A percentile compares a stretch with the other conserved stretches of the same genome.
Evolutionary conservation across 139 green algal species (phyloP).

Genomic region (Coelastrella sp.): DNA sequence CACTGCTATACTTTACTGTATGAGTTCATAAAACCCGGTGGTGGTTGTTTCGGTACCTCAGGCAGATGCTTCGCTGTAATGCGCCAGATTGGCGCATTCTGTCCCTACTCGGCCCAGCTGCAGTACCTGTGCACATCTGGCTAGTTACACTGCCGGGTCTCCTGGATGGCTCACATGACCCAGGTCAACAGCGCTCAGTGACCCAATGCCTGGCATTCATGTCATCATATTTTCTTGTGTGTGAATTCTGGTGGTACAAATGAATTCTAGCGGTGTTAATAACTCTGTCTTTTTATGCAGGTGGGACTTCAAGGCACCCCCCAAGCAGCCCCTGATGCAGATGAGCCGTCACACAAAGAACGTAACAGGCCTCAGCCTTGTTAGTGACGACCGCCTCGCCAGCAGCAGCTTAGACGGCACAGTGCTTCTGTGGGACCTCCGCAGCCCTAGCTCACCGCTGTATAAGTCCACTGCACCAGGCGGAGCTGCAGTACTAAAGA

Average conservation of each 20-base stretch:
- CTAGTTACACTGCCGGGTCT: too few species aligned
- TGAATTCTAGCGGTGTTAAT: not conserved
- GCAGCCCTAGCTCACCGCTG: not conserved
- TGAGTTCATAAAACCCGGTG: too few species aligned
- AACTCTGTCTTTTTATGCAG: conserved; percentile 11
- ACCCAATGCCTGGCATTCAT: not conserved
- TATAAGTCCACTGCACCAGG: not conserved
- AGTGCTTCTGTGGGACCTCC: conserved; percentile 31
- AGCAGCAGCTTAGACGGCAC: conserved; percentile 43
- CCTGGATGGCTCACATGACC: too few species aligned
- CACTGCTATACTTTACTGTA: too few species aligned
- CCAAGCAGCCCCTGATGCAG: not conserved
- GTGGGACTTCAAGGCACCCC: conserved; percentile 28
- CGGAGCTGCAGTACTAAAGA: not conserved
- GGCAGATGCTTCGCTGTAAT: too few species aligned
- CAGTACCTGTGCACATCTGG: too few species aligned
- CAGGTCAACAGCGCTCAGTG: not conserved
- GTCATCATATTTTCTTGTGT: not conserved
- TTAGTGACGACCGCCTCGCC: conserved; percentile 25
- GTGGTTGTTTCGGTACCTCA: too few species aligned
- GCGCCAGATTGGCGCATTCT: too few species aligned
- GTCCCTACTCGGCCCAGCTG: too few species aligned
- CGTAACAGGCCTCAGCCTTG: conserved; percentile 5
- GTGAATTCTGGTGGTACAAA: not conserved
- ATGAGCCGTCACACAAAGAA: conserved; percentile 20